A percentile compares a stretch with the other conserved stretches of the same genome.
These are phyloP conservation scores for Pichia sp. DNA, from an alignment of 1,139 yeast species.

Conservation along the genomic window DNA sequence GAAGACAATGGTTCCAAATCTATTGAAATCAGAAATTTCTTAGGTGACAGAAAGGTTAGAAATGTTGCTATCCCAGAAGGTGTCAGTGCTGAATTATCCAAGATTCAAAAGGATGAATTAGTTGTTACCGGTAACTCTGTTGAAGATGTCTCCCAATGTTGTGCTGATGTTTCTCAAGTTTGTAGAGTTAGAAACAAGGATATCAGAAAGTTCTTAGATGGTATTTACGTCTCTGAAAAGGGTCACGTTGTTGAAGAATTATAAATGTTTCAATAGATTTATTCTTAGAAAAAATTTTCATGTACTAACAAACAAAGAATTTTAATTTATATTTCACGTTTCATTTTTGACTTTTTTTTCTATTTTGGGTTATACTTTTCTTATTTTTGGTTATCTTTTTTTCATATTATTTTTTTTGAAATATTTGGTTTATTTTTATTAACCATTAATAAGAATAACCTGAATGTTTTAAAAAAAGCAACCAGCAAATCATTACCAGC, in stretches of 20 bases:
- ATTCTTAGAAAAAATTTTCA: slow-evolving; percentile 17
- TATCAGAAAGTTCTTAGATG: slow-evolving; percentile 99
- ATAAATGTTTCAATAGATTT: slow-evolving; percentile 14
- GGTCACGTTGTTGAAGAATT: slow-evolving; percentile 72
- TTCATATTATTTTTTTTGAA: slow-evolving; percentile 1
- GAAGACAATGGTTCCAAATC: slow-evolving; percentile 67
- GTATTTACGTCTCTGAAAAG: slow-evolving; percentile 98
- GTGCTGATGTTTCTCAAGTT: slow-evolving; percentile 97
- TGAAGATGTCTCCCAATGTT: slow-evolving; percentile 96
- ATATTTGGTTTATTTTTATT: slow-evolving; percentile 24
- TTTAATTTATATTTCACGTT: slow-evolving; percentile 3
- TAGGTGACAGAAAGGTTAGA: slow-evolving; percentile 98
- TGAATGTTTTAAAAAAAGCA: slow-evolving; percentile 15
- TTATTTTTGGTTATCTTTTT: background rate
- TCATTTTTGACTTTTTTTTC: slow-evolving; percentile 1
- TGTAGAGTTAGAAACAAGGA: slow-evolving; percentile 99
- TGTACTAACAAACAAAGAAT: background rate
- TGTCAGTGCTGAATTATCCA: slow-evolving; percentile 75
- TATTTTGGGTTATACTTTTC: slow-evolving; percentile 28
- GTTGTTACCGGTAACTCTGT: slow-evolving; percentile 91
- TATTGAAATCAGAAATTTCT: slow-evolving; percentile 98
- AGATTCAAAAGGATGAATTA: slow-evolving; percentile 91
- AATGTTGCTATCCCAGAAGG: slow-evolving; percentile 79
- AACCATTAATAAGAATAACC: slow-evolving; percentile 27
- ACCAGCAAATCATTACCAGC: slow-evolving; percentile 46